Percentiles rank a stretch among this genome's conserved stretches.
These are phyloP conservation scores for Neurospora tetraspora DNA, from an alignment of 495 filamentous ascomycete genomes.

Conservation along the genomic window DNA sequence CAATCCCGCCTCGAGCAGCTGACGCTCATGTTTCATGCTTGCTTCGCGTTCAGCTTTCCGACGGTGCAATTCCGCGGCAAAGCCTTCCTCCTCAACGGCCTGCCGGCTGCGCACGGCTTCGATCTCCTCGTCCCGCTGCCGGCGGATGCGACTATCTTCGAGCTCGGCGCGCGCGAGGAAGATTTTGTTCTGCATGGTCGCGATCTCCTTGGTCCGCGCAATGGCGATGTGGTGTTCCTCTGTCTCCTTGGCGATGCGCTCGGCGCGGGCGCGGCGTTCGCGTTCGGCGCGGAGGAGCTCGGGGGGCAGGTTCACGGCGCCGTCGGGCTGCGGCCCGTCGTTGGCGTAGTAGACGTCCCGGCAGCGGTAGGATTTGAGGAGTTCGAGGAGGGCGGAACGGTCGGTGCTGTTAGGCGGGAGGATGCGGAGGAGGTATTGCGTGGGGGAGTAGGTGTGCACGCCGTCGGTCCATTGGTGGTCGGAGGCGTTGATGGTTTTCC, in stretches of 20 bases:
- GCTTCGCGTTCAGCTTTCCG: constrained; percentile 19
- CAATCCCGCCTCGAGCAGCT: constrained; percentile 29
- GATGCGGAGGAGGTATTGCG: constrained; percentile 32
- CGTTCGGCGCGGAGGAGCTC: constrained; percentile 35
- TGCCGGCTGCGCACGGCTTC: constrained; percentile 22
- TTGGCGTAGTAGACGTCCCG: constrained; percentile 39
- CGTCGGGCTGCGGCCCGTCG: constrained; percentile 34
- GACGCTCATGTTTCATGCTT: constrained; percentile 27
- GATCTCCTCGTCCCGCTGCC: constrained; percentile 27
- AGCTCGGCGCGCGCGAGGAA: constrained; percentile 32
- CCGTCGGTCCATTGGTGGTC: constrained; percentile 35
- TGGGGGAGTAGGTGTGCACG: constrained; percentile 33
- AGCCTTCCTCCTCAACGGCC: constrained; percentile 15
- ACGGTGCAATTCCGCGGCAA: constrained; percentile 14
- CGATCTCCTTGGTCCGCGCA: constrained; percentile 31
- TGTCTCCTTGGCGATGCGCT: constrained; percentile 24
- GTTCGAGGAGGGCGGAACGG: constrained; percentile 25
- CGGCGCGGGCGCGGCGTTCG: constrained; percentile 28
- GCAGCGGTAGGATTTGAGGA: constrained; percentile 33
- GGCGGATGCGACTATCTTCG: constrained; percentile 32
- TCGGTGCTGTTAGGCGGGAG: constrained; percentile 20
- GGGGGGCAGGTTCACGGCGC: constrained; percentile 31
- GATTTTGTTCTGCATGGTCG: constrained; percentile 33
- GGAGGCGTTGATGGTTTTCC: constrained; percentile 35
- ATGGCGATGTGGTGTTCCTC: constrained; percentile 30